Percentiles rank a stretch among this genome's conserved stretches.
Evolutionary conservation across 177 flowering plant species (phyloP).

Genomic region (Vitis hybrid): DNA sequence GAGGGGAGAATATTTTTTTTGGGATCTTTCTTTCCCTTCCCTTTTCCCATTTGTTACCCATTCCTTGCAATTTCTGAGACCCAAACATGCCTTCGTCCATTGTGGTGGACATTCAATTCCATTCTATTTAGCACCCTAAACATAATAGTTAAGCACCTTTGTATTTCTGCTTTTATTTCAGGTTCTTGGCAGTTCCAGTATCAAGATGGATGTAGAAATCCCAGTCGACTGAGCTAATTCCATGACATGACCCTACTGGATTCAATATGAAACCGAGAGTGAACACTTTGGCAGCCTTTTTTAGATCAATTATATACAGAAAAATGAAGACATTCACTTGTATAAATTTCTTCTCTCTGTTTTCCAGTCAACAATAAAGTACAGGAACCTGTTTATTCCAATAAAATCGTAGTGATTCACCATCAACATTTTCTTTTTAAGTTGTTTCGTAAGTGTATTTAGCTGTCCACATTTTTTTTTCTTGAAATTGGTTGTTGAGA

Average conservation of each 20-base stretch:
- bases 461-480: no score
- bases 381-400: neutral
- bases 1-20: no score
- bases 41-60: no score
- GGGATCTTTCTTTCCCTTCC: no score
- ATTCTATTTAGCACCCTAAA: no score
- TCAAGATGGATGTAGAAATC: slow-evolving; percentile 82
- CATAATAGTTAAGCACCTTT: no score
- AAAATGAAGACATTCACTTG: neutral
- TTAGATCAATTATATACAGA: neutral
- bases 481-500: no score
- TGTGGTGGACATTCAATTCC: no score
- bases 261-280: neutral
- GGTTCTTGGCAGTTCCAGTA: slow-evolving; percentile 49
- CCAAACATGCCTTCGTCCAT: no score
- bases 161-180: slow-evolving; percentile 23
- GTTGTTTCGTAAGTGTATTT: no score
- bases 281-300: neutral
- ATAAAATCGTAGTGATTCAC: neutral
- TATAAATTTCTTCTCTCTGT: neutral
- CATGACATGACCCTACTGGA: neutral
- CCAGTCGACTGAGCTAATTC: slow-evolving; percentile 49
- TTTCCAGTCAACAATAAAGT: neutral
- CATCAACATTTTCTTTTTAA: neutral
- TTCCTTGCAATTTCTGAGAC: no score